Evolutionary conservation across 257 asterid species (phyloP), one percentile per base, ranked within the genome.

Genomic region (Solanum medicagineum): DNA sequence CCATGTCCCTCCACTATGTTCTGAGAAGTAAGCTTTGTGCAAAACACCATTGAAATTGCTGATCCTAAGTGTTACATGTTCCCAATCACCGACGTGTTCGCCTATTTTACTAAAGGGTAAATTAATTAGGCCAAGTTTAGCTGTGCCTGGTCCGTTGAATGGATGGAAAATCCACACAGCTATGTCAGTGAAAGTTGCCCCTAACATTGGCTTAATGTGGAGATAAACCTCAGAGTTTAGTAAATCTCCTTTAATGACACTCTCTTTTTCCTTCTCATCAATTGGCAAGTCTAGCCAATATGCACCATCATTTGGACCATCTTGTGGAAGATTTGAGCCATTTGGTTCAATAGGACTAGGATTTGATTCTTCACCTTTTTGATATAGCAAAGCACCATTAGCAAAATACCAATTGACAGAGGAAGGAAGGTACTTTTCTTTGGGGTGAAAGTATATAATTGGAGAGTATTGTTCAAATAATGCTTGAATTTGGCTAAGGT

Each of bases 11-110:
- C 85, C 87, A 63, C 93, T 90, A 81, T 96, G 99, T 83, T 91
- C 87, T 4, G 94, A 91, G 83, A 92, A 89, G 81, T 88, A 96
- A n/a, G 90, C 95, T 55, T 42, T 89, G 89, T 90, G 24, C 5
- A 96, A 86, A 6, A 87, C 70, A 51, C 98, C 99, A 65, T 93
- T 90, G 42, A 96, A 93, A 45, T 96, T 96, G 91, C 97, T 96
- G 86, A 96, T 90, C 56, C 99, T 86, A 8, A 96, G 88, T 1
- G 99, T 96, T 74, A 96, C 59, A 55, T 96, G 99, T 83, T 95
- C 99, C 99, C 98, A 96, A 51, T 95, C 99, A 74, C 98, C 99
- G 74, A 95, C 91, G 59, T 96, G 99, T 60, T 93, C 91, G 29
- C 99, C 99, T 20, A 94, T 91, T 24, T 82, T 89, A 88, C 98